phyloP scores from a whole-genome alignment of 352 stramenopile genomes.

The Phytophthora chlamydospora region DNA sequence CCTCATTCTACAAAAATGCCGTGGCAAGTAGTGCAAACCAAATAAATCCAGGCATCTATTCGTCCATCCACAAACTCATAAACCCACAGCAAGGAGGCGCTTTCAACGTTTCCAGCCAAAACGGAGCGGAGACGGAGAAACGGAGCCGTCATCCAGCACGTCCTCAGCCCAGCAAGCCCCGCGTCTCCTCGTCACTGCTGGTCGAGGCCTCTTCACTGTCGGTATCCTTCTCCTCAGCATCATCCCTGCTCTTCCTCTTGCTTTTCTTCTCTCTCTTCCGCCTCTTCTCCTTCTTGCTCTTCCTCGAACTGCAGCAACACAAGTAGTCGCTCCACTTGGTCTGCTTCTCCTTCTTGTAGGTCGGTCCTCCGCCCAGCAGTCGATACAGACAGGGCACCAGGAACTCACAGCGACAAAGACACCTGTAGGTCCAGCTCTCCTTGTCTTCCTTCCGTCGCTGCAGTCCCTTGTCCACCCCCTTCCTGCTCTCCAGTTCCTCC shows the following conservation, averaged over 20 bases:
- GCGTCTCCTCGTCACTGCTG: conserved; percentile 40
- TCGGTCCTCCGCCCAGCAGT: conserved; percentile 66
- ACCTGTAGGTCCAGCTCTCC: conserved; percentile 71
- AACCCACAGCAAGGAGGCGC: conserved; percentile 1
- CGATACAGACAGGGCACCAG: conserved; percentile 72
- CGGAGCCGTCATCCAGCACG: conserved; percentile 16
- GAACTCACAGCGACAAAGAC: conserved; percentile 78
- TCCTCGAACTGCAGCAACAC: conserved; percentile 23
- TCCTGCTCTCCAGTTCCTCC: conserved; percentile 55
- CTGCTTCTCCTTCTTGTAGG: conserved; percentile 57
- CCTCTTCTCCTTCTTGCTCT: conserved; percentile 16
- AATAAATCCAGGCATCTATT: conserved; percentile 22
- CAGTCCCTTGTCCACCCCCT: conserved; percentile 9
- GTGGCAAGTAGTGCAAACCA: not conserved
- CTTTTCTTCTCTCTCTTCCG: conserved; percentile 10
- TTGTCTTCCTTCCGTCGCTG: conserved; percentile 41
- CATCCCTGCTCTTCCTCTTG: not conserved
- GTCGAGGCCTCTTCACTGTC: conserved; percentile 7
- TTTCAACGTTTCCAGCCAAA: too few species aligned
- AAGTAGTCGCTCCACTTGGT: conserved; percentile 23
- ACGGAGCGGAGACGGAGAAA: not conserved
- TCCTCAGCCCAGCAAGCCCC: conserved; percentile 58
- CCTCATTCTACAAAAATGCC: too few species aligned
- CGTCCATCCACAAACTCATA: conserved; percentile 10
- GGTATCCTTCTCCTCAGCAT: conserved; percentile 3